Conservation (phyloP, 2,329 filamentous ascomycete genomes). For the Colletotrichum lini region DNA sequence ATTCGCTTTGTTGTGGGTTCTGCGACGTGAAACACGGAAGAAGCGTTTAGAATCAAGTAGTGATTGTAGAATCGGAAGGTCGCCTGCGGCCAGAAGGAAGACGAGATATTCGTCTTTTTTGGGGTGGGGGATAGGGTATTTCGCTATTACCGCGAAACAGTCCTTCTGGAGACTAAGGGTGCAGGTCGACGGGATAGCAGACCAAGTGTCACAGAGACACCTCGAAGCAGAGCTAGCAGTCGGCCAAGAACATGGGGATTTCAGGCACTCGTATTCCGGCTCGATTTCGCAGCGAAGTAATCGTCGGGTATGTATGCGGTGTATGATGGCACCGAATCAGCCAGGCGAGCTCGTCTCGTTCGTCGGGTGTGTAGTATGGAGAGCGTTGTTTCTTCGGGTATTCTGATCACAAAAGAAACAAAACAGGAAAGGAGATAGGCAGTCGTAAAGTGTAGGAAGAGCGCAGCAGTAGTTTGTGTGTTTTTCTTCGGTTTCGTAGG, state of each 20-base stretch:
- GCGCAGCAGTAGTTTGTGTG: background rate
- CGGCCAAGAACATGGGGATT: conserved; percentile 51
- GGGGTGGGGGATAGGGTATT: conserved; percentile 51
- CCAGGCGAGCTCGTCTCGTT: conserved; percentile 21
- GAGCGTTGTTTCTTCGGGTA: conserved; percentile 12
- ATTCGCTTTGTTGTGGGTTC: conserved; percentile 38
- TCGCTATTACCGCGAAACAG: conserved; percentile 64
- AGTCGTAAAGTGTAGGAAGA: conserved; percentile 24
- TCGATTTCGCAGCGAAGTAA: conserved; percentile 23
- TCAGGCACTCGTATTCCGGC: conserved; percentile 34
- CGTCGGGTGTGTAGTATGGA: conserved; percentile 9
- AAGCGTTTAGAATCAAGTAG: conserved; percentile 49
- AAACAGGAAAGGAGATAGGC: conserved; percentile 10
- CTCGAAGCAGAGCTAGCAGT: conserved; percentile 50
- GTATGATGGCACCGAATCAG: conserved; percentile 24
- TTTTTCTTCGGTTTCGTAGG: conserved; percentile 18
- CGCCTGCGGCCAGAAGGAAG: conserved; percentile 68
- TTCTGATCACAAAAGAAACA: conserved; percentile 18
- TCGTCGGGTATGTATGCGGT: conserved; percentile 22
- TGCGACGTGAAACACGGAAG: conserved; percentile 20
- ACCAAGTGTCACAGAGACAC: conserved; percentile 52
- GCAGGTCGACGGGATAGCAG: conserved; percentile 46
- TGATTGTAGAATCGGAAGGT: conserved; percentile 62
- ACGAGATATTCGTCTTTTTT: conserved; percentile 56
- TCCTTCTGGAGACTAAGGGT: conserved; percentile 40